Evolutionary conservation across 129 eudicot genomes (phyloP).

Genomic region (Pittosporum tobira): DNA sequence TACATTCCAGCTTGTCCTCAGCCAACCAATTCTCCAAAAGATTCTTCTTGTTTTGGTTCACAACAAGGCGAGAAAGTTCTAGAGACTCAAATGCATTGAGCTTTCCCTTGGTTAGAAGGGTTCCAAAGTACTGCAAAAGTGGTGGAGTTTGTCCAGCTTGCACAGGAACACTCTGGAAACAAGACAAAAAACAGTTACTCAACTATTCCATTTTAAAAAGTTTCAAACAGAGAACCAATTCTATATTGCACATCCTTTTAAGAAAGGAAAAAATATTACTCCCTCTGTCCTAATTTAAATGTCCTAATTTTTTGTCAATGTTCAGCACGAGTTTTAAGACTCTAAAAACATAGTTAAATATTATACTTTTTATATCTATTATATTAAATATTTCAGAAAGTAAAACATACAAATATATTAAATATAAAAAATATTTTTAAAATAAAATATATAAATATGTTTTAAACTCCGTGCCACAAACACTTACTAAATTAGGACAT

Average conservation of each 20-base stretch:
- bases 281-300: no score
- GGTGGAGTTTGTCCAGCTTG: constrained; percentile 99
- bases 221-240: background rate
- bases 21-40: constrained; percentile 95
- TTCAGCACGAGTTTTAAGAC: no score
- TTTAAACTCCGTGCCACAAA: no score
- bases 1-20: constrained; percentile 92
- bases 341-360: no score
- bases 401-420: no score
- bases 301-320: no score
- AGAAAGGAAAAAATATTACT: no score
- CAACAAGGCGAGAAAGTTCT: constrained; percentile 95
- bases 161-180: constrained; percentile 93
- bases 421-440: no score
- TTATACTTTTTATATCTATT: no score
- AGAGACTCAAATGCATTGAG: constrained; percentile 92
- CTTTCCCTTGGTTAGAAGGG: constrained; percentile 82
- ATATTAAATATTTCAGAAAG: no score
- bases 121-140: constrained; percentile 88
- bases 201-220: background rate
- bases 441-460: no score
- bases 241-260: background rate
- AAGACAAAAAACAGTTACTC: constrained; percentile 1
- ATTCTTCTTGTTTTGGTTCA: constrained; percentile 93
- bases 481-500: no score